Conservation (phyloP, 2,329 filamentous ascomycete species). For the Trichophyton simii region DNA sequence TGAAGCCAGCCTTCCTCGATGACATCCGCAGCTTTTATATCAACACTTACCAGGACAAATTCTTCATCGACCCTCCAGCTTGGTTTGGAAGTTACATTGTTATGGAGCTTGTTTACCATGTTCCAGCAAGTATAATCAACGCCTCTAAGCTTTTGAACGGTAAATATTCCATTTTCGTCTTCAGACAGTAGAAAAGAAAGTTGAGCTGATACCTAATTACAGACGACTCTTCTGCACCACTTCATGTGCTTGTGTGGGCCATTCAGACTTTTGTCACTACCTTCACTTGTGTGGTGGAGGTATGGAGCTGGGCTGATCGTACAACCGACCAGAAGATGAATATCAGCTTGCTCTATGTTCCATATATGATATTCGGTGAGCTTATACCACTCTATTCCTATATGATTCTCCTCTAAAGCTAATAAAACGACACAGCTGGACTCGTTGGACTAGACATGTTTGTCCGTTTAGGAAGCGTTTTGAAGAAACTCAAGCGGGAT, state of each 20-base stretch:
- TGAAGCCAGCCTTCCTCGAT: slow-evolving; percentile 40
- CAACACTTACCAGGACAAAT: slow-evolving; percentile 49
- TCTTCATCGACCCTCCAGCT: slow-evolving; percentile 46
- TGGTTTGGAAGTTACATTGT: slow-evolving; percentile 49
- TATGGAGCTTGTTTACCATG: slow-evolving; percentile 49
- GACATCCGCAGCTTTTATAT: slow-evolving; percentile 46
- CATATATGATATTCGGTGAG: slow-evolving; percentile 46
- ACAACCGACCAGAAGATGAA: slow-evolving; percentile 36
- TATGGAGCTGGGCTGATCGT: slow-evolving; percentile 43
- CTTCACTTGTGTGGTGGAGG: slow-evolving; percentile 49
- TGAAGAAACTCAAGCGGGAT: slow-evolving; percentile 12
- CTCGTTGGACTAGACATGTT: slow-evolving; percentile 30
- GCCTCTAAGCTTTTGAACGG: slow-evolving; percentile 42
- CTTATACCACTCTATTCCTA: slow-evolving; percentile 9
- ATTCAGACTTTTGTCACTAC: slow-evolving; percentile 51
- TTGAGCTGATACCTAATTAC: neutral
- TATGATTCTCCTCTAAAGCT: neutral
- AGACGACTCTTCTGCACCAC: slow-evolving; percentile 46
- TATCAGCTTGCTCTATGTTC: slow-evolving; percentile 43
- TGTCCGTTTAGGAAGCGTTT: slow-evolving; percentile 18
- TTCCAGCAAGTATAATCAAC: slow-evolving; percentile 49
- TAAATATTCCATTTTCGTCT: slow-evolving; percentile 17
- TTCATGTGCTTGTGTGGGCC: slow-evolving; percentile 49
- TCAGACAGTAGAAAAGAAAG: neutral
- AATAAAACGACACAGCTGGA: slow-evolving; percentile 21